A percentile compares a stretch with the other conserved stretches of the same genome.
These are phyloP conservation scores for Steccherinum ochraceum DNA, from an alignment of 768 basidiomycete species.

Conservation along the genomic window DNA sequence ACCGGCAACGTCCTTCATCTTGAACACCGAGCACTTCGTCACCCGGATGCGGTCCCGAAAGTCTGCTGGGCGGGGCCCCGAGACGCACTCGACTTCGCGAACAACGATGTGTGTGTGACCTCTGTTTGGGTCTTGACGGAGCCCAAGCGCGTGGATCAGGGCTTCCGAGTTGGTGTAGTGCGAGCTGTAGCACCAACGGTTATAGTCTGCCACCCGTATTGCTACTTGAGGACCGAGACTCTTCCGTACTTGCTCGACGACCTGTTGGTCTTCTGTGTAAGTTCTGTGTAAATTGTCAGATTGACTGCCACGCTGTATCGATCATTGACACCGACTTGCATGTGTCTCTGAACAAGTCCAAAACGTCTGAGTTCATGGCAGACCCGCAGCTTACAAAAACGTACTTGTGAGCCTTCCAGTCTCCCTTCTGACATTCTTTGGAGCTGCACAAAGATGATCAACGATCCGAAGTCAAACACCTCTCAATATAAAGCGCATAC, in stretches of 20 bases:
- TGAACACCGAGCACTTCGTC: neutral
- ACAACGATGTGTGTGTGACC: neutral
- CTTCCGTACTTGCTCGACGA: too few species aligned
- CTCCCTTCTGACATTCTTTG: constrained; percentile 4
- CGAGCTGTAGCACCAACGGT: neutral
- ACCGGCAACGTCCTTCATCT: neutral
- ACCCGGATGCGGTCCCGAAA: neutral
- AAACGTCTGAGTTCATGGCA: too few species aligned
- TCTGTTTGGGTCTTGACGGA: neutral
- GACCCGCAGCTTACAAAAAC: too few species aligned
- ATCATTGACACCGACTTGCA: too few species aligned
- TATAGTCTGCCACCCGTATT: neutral
- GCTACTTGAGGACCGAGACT: neutral
- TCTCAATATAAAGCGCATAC: neutral
- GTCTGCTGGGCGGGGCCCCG: neutral
- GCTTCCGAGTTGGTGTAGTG: neutral
- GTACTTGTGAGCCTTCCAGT: constrained; percentile 7
- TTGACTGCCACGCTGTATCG: too few species aligned
- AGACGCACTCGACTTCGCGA: neutral
- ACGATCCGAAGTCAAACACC: too few species aligned
- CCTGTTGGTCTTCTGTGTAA: too few species aligned
- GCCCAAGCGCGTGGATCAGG: neutral
- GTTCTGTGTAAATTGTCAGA: too few species aligned
- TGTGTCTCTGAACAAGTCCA: too few species aligned
- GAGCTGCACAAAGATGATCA: neutral